Evolutionary conservation across 2,329 filamentous ascomycete genomes (phyloP).

Genomic region (Davidsoniella australis): DNA sequence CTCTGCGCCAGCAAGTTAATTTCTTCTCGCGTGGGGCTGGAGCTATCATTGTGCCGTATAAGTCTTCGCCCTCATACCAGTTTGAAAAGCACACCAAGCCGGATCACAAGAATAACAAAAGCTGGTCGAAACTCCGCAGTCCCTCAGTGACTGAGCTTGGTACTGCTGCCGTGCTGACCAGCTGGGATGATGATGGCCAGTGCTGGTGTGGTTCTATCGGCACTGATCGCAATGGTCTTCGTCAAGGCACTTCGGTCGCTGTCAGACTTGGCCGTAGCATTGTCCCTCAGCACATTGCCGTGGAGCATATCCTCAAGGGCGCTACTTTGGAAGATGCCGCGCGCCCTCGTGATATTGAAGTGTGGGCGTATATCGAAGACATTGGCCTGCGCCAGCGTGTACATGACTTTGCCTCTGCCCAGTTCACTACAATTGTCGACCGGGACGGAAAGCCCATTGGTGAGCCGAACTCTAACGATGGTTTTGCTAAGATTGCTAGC

Average conservation of each 20-base stretch:
- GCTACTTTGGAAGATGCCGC: slow-evolving; percentile 44
- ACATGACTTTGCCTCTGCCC: slow-evolving; percentile 25
- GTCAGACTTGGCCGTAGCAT: slow-evolving; percentile 42
- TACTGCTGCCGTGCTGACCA: slow-evolving; percentile 38
- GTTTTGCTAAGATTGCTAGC: slow-evolving; percentile 39
- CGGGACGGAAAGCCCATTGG: slow-evolving; percentile 15
- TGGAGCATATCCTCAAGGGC: slow-evolving; percentile 52
- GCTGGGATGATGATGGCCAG: slow-evolving; percentile 67
- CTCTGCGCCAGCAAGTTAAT: slow-evolving; percentile 46
- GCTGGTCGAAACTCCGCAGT: slow-evolving; percentile 9
- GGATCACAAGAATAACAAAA: slow-evolving; percentile 12
- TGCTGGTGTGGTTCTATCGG: slow-evolving; percentile 61
- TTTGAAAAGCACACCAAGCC: slow-evolving; percentile 13
- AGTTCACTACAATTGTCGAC: slow-evolving; percentile 21
- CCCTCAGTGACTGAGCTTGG: slow-evolving; percentile 15
- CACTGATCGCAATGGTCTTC: slow-evolving; percentile 21
- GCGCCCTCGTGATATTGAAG: slow-evolving; percentile 50
- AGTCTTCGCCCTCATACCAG: slow-evolving; percentile 43
- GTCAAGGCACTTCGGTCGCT: slow-evolving; percentile 45
- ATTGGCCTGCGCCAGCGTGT: slow-evolving; percentile 23
- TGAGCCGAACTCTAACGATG: slow-evolving; percentile 16
- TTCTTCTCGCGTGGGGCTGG: slow-evolving; percentile 52
- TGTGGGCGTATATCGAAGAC: slow-evolving; percentile 46
- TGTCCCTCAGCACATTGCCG: slow-evolving; percentile 49
- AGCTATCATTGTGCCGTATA: slow-evolving; percentile 40